Conservation (phyloP, 2,329 filamentous ascomycete species). For the Cercospora nicotianae region DNA sequence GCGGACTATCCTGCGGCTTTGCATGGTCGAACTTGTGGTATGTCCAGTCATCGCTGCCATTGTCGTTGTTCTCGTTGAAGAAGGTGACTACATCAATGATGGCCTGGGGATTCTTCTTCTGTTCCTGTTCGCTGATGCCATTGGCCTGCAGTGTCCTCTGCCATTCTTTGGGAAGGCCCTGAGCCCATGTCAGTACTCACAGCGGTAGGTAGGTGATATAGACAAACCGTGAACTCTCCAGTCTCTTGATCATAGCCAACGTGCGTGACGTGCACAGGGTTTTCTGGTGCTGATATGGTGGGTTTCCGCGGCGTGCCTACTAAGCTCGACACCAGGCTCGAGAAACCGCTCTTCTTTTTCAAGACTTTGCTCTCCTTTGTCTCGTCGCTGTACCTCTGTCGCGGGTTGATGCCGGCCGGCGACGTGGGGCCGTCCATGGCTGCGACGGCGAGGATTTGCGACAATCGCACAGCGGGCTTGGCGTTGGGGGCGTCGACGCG, state of each 20-base stretch:
- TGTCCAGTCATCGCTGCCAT: constrained; percentile 77
- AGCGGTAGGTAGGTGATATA: constrained; percentile 12
- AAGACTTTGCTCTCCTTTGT: constrained; percentile 61
- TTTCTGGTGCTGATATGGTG: constrained; percentile 95
- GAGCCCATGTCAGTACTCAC: not conserved
- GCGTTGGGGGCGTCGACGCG: constrained; percentile 18
- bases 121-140: constrained; percentile 93
- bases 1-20: constrained; percentile 55
- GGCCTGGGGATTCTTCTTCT: constrained; percentile 91
- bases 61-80: constrained; percentile 90
- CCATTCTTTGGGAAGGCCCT: constrained; percentile 96
- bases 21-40: constrained; percentile 97
- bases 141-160: constrained; percentile 92
- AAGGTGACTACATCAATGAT: constrained; percentile 95
- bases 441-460: constrained; percentile 45
- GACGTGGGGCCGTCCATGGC: constrained; percentile 53
- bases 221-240: constrained; percentile 78
- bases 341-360: constrained; percentile 86
- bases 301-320: constrained; percentile 86
- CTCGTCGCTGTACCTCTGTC: constrained; percentile 76
- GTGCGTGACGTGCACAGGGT: constrained; percentile 96
- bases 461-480: constrained; percentile 41
- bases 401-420: constrained; percentile 56
- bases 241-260: constrained; percentile 96
- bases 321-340: constrained; percentile 79